phyloP scores from a whole-genome alignment of 768 basidiomycete genomes.

The Dacryopinax primogenitus region DNA sequence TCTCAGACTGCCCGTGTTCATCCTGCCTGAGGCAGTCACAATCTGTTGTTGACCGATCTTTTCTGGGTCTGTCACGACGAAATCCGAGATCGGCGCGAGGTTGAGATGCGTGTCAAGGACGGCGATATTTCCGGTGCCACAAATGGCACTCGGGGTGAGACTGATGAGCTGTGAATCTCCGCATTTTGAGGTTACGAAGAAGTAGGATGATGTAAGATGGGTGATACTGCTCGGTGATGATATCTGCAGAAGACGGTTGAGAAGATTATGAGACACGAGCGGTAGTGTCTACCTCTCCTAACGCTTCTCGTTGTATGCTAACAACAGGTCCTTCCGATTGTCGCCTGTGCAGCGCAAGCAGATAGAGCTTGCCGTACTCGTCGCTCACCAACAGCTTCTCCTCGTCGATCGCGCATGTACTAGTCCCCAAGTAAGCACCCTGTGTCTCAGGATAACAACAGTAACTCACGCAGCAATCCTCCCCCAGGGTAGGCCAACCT shows the following conservation, averaged over 20 bases:
- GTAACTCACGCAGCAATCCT: not conserved
- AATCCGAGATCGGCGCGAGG: slow-evolving; percentile 74
- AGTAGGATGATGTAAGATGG: slow-evolving; percentile 52
- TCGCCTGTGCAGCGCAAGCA: slow-evolving; percentile 42
- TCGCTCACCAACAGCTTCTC: slow-evolving; percentile 54
- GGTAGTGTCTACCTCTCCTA: slow-evolving; percentile 51
- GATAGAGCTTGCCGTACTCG: slow-evolving; percentile 51
- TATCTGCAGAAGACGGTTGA: slow-evolving; percentile 33
- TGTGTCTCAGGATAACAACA: not conserved
- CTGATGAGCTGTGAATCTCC: slow-evolving; percentile 69
- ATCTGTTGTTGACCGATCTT: slow-evolving; percentile 66
- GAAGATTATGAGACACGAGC: not conserved
- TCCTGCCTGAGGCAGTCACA: slow-evolving; percentile 74
- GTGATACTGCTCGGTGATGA: slow-evolving; percentile 60
- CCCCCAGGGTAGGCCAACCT: not conserved
- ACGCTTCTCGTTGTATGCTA: slow-evolving; percentile 35
- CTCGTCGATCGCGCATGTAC: slow-evolving; percentile 22
- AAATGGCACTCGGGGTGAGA: slow-evolving; percentile 33
- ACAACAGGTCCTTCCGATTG: slow-evolving; percentile 32
- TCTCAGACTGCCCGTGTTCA: slow-evolving; percentile 61
- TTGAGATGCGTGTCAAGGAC: slow-evolving; percentile 58
- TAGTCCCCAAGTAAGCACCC: not conserved
- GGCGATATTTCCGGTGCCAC: slow-evolving; percentile 44
- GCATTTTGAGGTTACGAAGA: slow-evolving; percentile 70
- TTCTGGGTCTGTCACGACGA: slow-evolving; percentile 59